Base-by-base conservation (phyloP, 2,329 filamentous ascomycete genomes). In the Ustulina deusta region DNA sequence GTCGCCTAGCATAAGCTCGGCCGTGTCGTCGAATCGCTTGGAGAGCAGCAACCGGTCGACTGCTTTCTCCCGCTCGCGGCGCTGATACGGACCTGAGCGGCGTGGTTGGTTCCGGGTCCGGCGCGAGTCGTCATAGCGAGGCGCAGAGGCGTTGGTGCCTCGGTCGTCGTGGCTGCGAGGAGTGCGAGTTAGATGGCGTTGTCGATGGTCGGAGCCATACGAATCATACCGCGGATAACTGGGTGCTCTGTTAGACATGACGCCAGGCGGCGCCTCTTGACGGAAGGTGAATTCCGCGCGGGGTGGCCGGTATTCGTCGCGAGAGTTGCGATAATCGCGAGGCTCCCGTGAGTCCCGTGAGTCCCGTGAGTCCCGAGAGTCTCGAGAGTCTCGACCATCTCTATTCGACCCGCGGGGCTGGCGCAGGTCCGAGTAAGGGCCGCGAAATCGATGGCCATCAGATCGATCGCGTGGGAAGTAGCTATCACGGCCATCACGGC, bases 271-370 rank as follows among this genome's bases (percentile, higher is more conserved):
- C 58, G 84, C 85, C 11, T 87, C 82, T 48, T 84, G 78, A 6
- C 84, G 84, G 66, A 89, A 89, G 0, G 84, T 86, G 73, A 89
- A 89, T 58, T 88, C 85, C 42, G 85, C 76, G 58, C 80, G 81
- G 11, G 82, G 82, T 6, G 79, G 80, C 0, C 75, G 77, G 56
- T 77, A 78, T 38, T 77, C 73, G 27, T 75, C 69, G 22, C 68
- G 72, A 9, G 67, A 63, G 29, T 70, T 61, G 36, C 27, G 49
- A 15, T 36, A n/a, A n/a, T n/a, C n/a, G n/a, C n/a, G n/a, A n/a
- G n/a, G n/a, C n/a, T n/a, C 69, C 11, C 60, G 61, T 42, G 73
- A 54, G 38, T 61, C 42, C 54, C 66, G 57, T 32, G 57, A 61
- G 44, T 61, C 54, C 38, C 63, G 52, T 2, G 72, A 49, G 42